A percentile compares a stretch with the other conserved stretches of the same genome.
phyloP scores from a whole-genome alignment of 2,329 filamentous ascomycete species.

The Alternaria angustiovoidea region DNA sequence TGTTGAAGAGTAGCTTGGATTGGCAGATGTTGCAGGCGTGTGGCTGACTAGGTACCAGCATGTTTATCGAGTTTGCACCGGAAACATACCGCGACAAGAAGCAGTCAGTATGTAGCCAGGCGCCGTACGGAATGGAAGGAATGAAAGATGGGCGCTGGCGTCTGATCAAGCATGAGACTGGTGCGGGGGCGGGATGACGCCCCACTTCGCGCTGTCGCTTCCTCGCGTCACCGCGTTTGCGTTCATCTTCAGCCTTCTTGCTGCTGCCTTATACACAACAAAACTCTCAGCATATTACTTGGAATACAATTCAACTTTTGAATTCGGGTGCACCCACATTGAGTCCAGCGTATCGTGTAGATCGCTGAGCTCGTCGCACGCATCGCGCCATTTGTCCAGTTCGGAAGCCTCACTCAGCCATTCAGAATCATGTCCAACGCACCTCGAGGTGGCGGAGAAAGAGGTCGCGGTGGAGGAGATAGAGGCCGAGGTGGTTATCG shows the following conservation, averaged over 20 bases:
- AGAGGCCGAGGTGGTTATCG: background rate
- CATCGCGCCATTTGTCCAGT: background rate
- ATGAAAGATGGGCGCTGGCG: background rate
- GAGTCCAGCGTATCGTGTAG: background rate
- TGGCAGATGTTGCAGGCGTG: constrained; percentile 1
- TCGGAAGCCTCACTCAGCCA: constrained; percentile 13
- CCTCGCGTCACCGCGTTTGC: background rate
- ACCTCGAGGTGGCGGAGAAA: constrained; percentile 13
- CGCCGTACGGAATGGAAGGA: background rate
- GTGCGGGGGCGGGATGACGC: constrained; percentile 1
- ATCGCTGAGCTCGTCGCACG: background rate
- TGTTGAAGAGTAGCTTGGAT: background rate
- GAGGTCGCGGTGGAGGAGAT: background rate
- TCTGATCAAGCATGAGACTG: background rate
- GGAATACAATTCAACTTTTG: background rate
- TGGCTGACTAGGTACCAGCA: background rate
- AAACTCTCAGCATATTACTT: background rate
- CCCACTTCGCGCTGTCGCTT: constrained; percentile 10
- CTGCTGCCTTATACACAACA: background rate
- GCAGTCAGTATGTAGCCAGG: background rate
- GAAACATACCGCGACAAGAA: background rate
- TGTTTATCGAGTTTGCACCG: background rate
- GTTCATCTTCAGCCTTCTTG: constrained; percentile 3
- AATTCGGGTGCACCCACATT: background rate
- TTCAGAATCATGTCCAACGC: constrained; percentile 10